Evolutionary conservation across 345 rosid species (phyloP), one percentile per base, ranked within the genome.

Genomic region (Leavenworthia alabamica): DNA sequence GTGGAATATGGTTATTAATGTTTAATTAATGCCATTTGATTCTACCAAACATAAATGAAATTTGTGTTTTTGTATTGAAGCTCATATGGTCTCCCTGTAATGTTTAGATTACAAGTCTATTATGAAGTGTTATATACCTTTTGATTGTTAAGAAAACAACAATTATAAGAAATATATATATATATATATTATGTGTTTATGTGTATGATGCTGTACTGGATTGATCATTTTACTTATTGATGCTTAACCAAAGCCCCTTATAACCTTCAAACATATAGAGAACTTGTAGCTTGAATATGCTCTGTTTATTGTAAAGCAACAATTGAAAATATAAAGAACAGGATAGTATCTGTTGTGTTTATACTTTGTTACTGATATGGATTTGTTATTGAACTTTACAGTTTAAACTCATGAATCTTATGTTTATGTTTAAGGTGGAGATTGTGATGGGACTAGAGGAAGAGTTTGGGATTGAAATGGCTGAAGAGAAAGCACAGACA

Each of bases 361-460:
- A 29, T 28, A 28, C 0, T 11, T n/a, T 19, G 2, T 6, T 17
- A 12, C 31, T 31, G 10, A 27, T 5, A 3, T 17, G 11, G 7
- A 10, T 8, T 4, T 47, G 7, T 4, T 44, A 27, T 20, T 20
- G 8, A 45, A 22, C 14, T 16, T 16, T 42, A 45, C 1, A 22
- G 14, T 16, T 16, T 42, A 45, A 0, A 27, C 28, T 22, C 32
- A 31, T 35, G 40, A 12, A 4, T 13, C 32, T 7, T 58, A 14
- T 15, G 45, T 31, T 48, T 49, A 7, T 7, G 9, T 49, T 53
- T 49, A 67, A 86, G 90, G 96, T 82, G 8, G 91, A 86, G 87
- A 81, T 84, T 47, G 87, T 83, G 57, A 89, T 84, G 89, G 83
- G 81, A 27, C 80, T 86, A 1, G 91, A 81, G 75, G 95, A 81